phyloP scores from a whole-genome alignment of 768 basidiomycete species.

The Exidia glandulosa region DNA sequence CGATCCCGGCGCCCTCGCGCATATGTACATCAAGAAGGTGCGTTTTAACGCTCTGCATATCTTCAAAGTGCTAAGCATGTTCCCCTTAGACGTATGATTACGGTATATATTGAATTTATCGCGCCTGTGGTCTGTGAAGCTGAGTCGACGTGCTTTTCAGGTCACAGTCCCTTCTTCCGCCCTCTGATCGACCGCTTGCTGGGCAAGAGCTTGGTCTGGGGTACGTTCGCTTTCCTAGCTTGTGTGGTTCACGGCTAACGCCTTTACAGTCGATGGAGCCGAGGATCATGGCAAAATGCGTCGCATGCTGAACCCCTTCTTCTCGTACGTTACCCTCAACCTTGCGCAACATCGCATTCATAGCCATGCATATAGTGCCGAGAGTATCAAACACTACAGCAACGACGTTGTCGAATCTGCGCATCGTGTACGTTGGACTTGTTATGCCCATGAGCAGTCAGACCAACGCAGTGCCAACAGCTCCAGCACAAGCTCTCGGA shows the following conservation, averaged over 20 bases:
- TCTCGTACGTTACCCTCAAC: constrained; percentile 12
- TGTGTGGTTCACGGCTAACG: not conserved
- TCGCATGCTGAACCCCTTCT: constrained; percentile 9
- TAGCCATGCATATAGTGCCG: not conserved
- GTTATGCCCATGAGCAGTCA: too few species aligned
- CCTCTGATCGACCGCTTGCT: constrained; percentile 24
- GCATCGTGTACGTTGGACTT: constrained; percentile 4
- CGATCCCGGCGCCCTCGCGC: constrained; percentile 12
- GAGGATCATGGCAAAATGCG: constrained; percentile 23
- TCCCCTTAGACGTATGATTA: constrained; percentile 7
- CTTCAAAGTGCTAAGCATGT: not conserved
- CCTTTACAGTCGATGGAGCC: constrained; percentile 16
- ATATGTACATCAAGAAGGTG: constrained; percentile 8
- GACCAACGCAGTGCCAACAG: not conserved
- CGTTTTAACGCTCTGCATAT: not conserved
- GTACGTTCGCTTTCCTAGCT: not conserved
- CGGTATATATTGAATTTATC: not conserved
- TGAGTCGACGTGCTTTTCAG: not conserved
- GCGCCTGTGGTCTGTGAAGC: not conserved
- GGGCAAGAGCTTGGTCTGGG: constrained; percentile 26
- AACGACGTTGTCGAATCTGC: constrained; percentile 5
- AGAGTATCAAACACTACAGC: constrained; percentile 4
- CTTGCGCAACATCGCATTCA: not conserved
- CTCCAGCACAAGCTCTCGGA: not conserved
- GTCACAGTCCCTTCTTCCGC: constrained; percentile 18